Percentiles rank a stretch among this genome's conserved stretches.
phyloP scores from a whole-genome alignment of 106 monocot genomes.

The Allium sativum region DNA sequence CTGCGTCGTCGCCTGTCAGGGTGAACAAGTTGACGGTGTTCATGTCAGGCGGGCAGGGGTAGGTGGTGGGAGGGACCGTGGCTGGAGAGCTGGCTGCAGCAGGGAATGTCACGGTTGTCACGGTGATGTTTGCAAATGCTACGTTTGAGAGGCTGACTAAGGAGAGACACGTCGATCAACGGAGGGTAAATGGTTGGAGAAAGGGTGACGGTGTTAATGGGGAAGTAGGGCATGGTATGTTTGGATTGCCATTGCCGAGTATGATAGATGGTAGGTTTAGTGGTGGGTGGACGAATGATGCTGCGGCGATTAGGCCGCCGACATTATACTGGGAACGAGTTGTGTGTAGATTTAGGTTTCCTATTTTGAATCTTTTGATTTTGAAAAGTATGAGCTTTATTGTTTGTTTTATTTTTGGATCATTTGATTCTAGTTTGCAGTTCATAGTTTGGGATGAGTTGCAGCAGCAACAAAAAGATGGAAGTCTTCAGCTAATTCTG shows the following conservation, averaged over 20 bases:
- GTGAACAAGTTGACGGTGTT: conserved; percentile 17
- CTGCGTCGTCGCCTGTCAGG: conserved; percentile 14
- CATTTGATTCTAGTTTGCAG: too few relatives aligned
- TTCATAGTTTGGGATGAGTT: too few relatives aligned
- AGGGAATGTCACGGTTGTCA: conserved; percentile 15
- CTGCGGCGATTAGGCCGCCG: neutral
- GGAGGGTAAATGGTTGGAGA: neutral
- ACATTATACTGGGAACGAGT: neutral
- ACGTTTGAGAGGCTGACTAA: conserved; percentile 17
- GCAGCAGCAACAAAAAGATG: too few relatives aligned
- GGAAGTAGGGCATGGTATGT: neutral
- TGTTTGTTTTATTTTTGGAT: too few relatives aligned
- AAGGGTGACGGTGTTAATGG: neutral
- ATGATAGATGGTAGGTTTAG: conserved; percentile 8
- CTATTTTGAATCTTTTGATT: too few relatives aligned
- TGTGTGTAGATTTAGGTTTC: too few relatives aligned
- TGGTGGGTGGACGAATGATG: conserved; percentile 3
- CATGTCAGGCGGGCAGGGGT: conserved; percentile 18
- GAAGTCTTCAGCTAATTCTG: too few relatives aligned
- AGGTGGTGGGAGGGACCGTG: conserved; percentile 19
- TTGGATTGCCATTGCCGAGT: conserved; percentile 7
- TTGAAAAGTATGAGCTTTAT: too few relatives aligned
- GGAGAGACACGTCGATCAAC: conserved; percentile 4
- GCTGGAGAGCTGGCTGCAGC: conserved; percentile 14
- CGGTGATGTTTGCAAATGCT: conserved; percentile 18